These are phyloP conservation scores for Solanum piurae DNA, from an alignment of 257 asterid genomes.

Conservation along the genomic window DNA sequence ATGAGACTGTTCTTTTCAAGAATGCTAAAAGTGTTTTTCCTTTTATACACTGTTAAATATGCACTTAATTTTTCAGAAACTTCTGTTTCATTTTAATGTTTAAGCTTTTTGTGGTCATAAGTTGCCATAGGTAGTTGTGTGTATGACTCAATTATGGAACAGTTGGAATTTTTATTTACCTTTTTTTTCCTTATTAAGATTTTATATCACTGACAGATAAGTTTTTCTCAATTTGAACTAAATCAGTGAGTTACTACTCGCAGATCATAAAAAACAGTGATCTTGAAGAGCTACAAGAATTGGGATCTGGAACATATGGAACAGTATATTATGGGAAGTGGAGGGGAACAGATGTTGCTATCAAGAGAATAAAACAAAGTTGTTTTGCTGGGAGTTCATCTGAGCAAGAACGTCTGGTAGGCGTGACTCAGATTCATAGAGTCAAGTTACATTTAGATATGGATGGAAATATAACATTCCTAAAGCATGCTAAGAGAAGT, in stretches of 20 bases:
- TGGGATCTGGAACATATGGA: constrained; percentile 45
- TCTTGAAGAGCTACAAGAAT: constrained; percentile 37
- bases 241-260: not conserved
- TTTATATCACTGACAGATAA: not conserved
- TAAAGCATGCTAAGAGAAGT: not conserved
- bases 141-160: not conserved
- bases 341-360: constrained; percentile 48
- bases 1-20: not conserved
- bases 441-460: not conserved
- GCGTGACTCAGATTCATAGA: not conserved
- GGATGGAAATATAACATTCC: not conserved
- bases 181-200: not conserved
- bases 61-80: not conserved
- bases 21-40: not conserved
- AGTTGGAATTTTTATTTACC: not conserved
- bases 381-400: constrained; percentile 36
- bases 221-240: not conserved
- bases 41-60: not conserved
- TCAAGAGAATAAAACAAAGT: constrained; percentile 35
- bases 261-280: constrained; percentile 32
- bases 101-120: not conserved
- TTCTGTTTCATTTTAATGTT: not conserved
- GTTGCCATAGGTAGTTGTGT: not conserved
- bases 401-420: constrained; percentile 32
- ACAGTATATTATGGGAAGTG: constrained; percentile 42